Percentiles rank a stretch among this genome's conserved stretches.
Conservation (phyloP, 2,329 filamentous ascomycete genomes). For the Fusarium cyanostomum region DNA sequence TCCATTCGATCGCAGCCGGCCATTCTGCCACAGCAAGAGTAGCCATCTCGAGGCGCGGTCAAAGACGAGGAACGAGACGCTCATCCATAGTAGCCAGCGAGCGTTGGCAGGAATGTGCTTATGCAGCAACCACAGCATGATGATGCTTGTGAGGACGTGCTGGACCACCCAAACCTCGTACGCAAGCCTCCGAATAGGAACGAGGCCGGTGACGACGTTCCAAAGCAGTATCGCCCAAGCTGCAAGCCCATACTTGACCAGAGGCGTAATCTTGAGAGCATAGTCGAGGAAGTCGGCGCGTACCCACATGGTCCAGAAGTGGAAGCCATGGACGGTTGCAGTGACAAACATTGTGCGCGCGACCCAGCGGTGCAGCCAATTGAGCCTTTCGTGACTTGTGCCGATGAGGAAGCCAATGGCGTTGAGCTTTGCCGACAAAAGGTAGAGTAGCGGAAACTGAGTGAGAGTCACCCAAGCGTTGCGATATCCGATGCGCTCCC, state of each 20-base stretch:
- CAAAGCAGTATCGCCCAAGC: slow-evolving; percentile 74
- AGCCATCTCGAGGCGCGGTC: slow-evolving; percentile 66
- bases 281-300: slow-evolving; percentile 65
- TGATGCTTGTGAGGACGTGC: slow-evolving; percentile 68
- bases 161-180: slow-evolving; percentile 78
- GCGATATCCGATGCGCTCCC: slow-evolving; percentile 73
- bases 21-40: slow-evolving; percentile 62
- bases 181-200: slow-evolving; percentile 70
- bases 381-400: slow-evolving; percentile 73
- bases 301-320: slow-evolving; percentile 73
- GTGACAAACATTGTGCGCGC: slow-evolving; percentile 75
- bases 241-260: slow-evolving; percentile 73
- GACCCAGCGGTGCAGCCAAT: slow-evolving; percentile 79
- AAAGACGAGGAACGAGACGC: slow-evolving; percentile 68
- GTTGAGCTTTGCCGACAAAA: slow-evolving; percentile 68
- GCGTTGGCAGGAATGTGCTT: slow-evolving; percentile 69
- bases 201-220: slow-evolving; percentile 70
- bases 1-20: slow-evolving; percentile 53
- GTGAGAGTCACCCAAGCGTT: slow-evolving; percentile 73
- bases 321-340: slow-evolving; percentile 73
- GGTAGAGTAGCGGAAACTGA: slow-evolving; percentile 71
- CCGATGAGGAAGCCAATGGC: slow-evolving; percentile 69
- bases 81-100: slow-evolving; percentile 72
- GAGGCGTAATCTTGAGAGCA: slow-evolving; percentile 69
- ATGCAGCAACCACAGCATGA: slow-evolving; percentile 71